A percentile compares a stretch with the other conserved stretches of the same genome.
Evolutionary conservation across 306 rosid species (phyloP).

Genomic region (Prunus armeniaca): DNA sequence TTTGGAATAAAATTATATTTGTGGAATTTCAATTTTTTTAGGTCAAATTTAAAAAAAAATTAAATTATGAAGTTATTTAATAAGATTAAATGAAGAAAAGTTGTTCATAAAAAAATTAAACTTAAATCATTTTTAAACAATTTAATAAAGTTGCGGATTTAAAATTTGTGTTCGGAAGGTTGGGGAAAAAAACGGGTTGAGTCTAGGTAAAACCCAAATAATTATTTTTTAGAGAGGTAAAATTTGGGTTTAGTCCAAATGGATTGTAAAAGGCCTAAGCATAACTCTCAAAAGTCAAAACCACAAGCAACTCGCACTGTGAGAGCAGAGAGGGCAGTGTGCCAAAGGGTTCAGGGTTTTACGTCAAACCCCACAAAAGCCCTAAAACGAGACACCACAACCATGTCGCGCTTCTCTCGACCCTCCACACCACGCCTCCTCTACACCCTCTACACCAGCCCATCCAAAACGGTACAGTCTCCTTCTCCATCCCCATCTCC

Average conservation of each 20-base stretch:
- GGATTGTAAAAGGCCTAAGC: too few relatives aligned
- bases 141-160: too few relatives aligned
- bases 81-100: too few relatives aligned
- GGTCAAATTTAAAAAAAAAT: too few relatives aligned
- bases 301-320: neutral
- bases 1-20: too few relatives aligned
- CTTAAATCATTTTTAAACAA: accelerated
- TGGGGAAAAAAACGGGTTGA: accelerated
- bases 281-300: neutral
- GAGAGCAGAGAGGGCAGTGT: neutral
- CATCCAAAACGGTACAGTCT: conserved; percentile 15
- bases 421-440: conserved; percentile 46
- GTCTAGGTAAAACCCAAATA: accelerated
- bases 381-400: conserved; percentile 3
- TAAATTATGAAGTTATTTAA: too few relatives aligned
- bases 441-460: conserved; percentile 30
- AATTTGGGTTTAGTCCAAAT: too few relatives aligned
- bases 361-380: conserved; percentile 20
- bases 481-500: conserved; percentile 24
- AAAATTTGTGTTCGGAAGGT: too few relatives aligned
- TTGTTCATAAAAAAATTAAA: too few relatives aligned
- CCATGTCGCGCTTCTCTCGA: conserved; percentile 48
- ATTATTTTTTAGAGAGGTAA: accelerated
- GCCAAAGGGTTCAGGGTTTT: conserved; percentile 51
- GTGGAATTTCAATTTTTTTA: too few relatives aligned